Evolutionary conservation across 352 stramenopile species (phyloP), one percentile per base, ranked within the genome.

Genomic region (Elongisporangium undulatum): DNA sequence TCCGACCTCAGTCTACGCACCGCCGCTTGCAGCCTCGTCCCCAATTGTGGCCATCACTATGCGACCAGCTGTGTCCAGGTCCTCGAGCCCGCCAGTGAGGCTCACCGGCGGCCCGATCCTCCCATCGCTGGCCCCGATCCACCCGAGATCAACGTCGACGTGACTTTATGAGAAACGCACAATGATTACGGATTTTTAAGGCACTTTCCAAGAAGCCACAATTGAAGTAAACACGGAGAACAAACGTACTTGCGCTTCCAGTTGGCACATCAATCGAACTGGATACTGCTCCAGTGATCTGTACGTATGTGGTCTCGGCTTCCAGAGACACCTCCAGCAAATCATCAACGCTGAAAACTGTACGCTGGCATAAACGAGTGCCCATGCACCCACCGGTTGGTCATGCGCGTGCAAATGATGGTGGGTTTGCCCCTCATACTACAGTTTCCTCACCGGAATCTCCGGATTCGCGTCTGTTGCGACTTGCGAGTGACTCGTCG

Each of bases 51-150:
- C 29, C 29, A 41, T 41, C 2, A 41, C 29, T 41, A 41, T 41
- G 29, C 29, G 29, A 2, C 17, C 20, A 51, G 15, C 48, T 23
- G 48, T 67, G 57, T 64, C 26, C 38, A 38, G 38, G 16, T 17
- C 56, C 61, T 19, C 51, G 41, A 45, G 57, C 26, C 62, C 55
- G 24, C 50, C 62, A 53, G 19, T 49, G 19, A 50, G 50, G 29
- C 29, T 50, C 55, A 52, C 19, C 41, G 20, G 29, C 4, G 56
- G 56, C 1, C 64, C 60, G 45, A 21, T 62, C 20, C 68, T 75
- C 34, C 61, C 64, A 45, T 56, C 61, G 38, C 23, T 75, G 3
- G 38, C 61, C 19, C 41, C 62, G 12, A 60, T 69, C 16, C 23
- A 38, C 26, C 52, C 58, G 22, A 52, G 26, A 12, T 59, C 45